These are phyloP conservation scores for Rubroshorea leprosula DNA, from an alignment of 345 rosid genomes.

Conservation along the genomic window DNA sequence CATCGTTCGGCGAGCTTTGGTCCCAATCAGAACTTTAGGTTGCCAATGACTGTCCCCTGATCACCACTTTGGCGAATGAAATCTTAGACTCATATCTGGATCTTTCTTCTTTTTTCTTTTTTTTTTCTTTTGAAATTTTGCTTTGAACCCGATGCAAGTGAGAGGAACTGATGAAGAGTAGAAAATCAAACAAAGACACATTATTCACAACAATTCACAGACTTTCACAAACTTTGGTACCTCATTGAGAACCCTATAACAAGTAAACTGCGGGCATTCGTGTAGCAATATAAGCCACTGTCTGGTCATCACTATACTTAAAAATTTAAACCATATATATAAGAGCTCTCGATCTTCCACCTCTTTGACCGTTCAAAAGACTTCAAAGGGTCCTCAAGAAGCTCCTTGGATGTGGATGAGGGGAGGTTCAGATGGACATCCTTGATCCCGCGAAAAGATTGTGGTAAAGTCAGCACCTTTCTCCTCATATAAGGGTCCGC, in stretches of 20 bases:
- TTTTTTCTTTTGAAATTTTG: no score
- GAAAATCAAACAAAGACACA: constrained; percentile 4
- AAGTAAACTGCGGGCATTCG: constrained; percentile 94
- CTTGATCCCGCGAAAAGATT: constrained; percentile 66
- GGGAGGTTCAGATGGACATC: constrained; percentile 49
- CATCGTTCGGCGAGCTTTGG: no score
- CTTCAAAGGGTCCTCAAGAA: constrained; percentile 74
- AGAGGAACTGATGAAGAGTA: no score
- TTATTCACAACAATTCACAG: constrained; percentile 44
- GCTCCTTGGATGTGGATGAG: constrained; percentile 51
- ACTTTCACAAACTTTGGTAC: constrained; percentile 42
- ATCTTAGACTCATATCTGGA: no score
- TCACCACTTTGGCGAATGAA: no score
- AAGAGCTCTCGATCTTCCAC: constrained; percentile 81
- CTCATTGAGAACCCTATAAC: constrained; percentile 75
- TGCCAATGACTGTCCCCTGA: no score
- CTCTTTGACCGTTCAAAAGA: constrained; percentile 64
- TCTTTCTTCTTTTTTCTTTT: no score
- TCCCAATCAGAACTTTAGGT: no score
- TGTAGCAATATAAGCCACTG: constrained; percentile 84
- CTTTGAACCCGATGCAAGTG: no score
- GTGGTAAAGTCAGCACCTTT: constrained; percentile 68
- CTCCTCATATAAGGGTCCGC: constrained; percentile 76
- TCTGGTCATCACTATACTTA: constrained; percentile 68
- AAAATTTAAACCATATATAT: constrained; percentile 81